Evolutionary conservation across 2,329 filamentous ascomycete genomes (phyloP), one percentile per base, ranked within the genome.

Genomic region (Fusarium luffae): DNA sequence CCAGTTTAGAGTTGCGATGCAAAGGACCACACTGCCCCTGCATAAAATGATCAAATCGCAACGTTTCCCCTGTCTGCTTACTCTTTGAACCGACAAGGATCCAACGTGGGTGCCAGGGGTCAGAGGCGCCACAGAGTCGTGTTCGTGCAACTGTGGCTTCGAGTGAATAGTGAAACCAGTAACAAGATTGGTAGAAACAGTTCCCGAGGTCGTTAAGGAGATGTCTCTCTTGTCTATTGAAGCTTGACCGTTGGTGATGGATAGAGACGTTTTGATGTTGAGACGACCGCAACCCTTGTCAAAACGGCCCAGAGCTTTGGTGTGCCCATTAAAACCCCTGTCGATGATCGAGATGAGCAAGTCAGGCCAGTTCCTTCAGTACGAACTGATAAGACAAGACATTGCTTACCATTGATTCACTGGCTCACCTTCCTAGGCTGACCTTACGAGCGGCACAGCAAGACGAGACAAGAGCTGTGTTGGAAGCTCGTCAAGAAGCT

Each of bases 11-110:
- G 59, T 52, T 56, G 54, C n/a, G 47, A 68, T 47, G 54, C 56
- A 56, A 63, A 52, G 52, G 42, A 27, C 59, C 56, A 58, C 59
- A 46, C 5, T 59, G 54, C 68, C 64, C 68, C 68, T 71, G 68
- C 68, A 71, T 71, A 40, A 71, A 55, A 71, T 66, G 54, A 71
- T 44, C 51, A 56, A 27, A 63, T 65, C 46, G 41, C 46, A 54
- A 48, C 46, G 40, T 54, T 43, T 50, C 50, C 67, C 50, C 46
- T 59, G 41, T 19, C 46, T 62, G 43, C 50, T 63, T 41, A 44
- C 44, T 51, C 44, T 30, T 51, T 63, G 16, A 19, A 46, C 23
- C 41, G 44, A 57, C 68, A 55, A 46, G 51, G 59, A 63, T 46
- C 23, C 44, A 70, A 68, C 57, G 66, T 69, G 67, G 56, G 62